phyloP scores from a whole-genome alignment of 108 stramenopile genomes.

The Pseudonitzschia delicatissima region DNA sequence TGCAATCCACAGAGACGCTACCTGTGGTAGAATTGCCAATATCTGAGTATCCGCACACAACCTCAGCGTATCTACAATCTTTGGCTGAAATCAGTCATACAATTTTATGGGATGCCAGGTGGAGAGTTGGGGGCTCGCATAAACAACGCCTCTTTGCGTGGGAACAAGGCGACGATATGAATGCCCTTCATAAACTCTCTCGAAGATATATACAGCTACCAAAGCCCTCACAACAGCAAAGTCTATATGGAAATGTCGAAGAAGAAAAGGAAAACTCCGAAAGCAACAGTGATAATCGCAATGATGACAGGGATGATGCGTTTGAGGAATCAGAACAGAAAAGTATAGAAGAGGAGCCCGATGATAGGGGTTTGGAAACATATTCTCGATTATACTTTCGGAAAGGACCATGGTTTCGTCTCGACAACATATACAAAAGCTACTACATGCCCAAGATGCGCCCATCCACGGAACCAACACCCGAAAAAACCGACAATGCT shows the following conservation, averaged over 20 bases:
- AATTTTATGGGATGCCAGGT: conserved; percentile 54
- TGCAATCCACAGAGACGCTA: neutral
- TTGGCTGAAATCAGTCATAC: conserved; percentile 72
- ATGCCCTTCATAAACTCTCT: conserved; percentile 49
- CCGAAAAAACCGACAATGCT: neutral
- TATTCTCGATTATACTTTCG: conserved; percentile 76
- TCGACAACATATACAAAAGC: conserved; percentile 63
- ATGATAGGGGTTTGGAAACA: conserved; percentile 58
- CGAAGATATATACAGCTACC: conserved; percentile 29
- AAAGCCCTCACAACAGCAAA: neutral
- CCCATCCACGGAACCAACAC: neutral
- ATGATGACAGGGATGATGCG: neutral
- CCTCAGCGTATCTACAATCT: conserved; percentile 79
- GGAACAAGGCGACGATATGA: conserved; percentile 79
- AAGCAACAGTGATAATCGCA: neutral
- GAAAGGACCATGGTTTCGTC: conserved; percentile 76
- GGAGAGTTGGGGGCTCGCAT: conserved; percentile 11
- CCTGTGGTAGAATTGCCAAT: neutral
- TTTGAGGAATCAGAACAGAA: neutral
- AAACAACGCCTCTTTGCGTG: conserved; percentile 49
- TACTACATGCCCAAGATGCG: conserved; percentile 54
- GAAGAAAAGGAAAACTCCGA: neutral
- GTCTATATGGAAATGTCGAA: too few species aligned
- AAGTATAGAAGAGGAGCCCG: neutral
- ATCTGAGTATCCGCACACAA: conserved; percentile 3